Percentiles rank a stretch among this genome's conserved stretches.
Evolutionary conservation across 2,329 filamentous ascomycete species (phyloP).

Genomic region (Arthroderma sp.): DNA sequence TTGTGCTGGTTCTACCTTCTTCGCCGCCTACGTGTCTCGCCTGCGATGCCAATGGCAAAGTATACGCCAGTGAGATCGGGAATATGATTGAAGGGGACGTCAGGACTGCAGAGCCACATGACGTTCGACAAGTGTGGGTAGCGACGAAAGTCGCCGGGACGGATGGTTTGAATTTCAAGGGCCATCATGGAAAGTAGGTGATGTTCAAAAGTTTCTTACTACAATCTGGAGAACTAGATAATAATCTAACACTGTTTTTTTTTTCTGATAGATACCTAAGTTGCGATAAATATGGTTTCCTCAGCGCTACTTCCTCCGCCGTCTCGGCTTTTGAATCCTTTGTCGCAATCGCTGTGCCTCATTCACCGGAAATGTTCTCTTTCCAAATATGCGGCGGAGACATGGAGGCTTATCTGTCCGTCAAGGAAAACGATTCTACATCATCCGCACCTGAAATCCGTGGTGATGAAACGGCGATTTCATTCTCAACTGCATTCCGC

Average conservation of each 20-base stretch:
- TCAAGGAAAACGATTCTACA: slow-evolving; percentile 38
- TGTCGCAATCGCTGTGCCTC: slow-evolving; percentile 46
- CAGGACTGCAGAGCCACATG: slow-evolving; percentile 80
- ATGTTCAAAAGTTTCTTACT: neutral
- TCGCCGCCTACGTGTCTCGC: slow-evolving; percentile 61
- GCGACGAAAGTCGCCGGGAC: slow-evolving; percentile 72
- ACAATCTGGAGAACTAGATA: neutral
- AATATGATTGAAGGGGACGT: slow-evolving; percentile 78
- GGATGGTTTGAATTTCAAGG: slow-evolving; percentile 73
- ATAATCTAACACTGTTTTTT: neutral
- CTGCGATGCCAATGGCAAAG: slow-evolving; percentile 72
- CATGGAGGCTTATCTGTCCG: slow-evolving; percentile 55
- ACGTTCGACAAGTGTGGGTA: slow-evolving; percentile 92
- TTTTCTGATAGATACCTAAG: slow-evolving; percentile 54
- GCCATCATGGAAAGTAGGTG: slow-evolving; percentile 65
- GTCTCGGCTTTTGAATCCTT: slow-evolving; percentile 77
- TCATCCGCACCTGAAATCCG: slow-evolving; percentile 49
- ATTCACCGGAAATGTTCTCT: slow-evolving; percentile 58
- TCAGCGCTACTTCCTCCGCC: slow-evolving; percentile 66
- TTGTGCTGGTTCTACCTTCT: slow-evolving; percentile 71
- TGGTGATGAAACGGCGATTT: slow-evolving; percentile 57
- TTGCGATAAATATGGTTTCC: slow-evolving; percentile 68
- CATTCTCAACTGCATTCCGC: slow-evolving; percentile 58
- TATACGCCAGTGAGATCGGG: slow-evolving; percentile 70
- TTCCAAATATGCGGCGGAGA: slow-evolving; percentile 49